Evolutionary conservation across 805 yeast genomes (phyloP).

Genomic region (Scheffersomyces spartinae): DNA sequence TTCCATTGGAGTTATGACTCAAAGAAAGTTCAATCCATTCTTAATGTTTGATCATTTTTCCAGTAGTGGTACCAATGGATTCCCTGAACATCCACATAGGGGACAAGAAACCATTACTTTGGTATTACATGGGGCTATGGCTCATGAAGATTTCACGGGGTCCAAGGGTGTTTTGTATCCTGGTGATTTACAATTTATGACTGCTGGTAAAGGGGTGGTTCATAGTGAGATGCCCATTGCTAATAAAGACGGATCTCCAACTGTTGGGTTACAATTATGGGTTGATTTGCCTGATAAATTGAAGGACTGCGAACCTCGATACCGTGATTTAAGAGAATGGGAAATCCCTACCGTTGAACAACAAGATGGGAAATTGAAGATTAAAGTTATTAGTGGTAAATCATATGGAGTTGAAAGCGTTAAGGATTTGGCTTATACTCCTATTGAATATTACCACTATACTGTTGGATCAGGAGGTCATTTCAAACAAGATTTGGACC

Average conservation of each 20-base stretch:
- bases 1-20: constrained; percentile 56
- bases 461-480: constrained; percentile 53
- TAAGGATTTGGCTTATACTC: constrained; percentile 71
- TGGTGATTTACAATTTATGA: constrained; percentile 90
- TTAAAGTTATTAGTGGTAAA: constrained; percentile 69
- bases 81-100: constrained; percentile 77
- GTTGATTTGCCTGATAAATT: constrained; percentile 63
- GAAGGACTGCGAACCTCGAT: constrained; percentile 59
- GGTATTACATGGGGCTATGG: constrained; percentile 51
- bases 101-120: constrained; percentile 75
- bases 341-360: constrained; percentile 58
- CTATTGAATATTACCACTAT: constrained; percentile 63
- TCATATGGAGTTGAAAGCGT: constrained; percentile 66
- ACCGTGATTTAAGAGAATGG: constrained; percentile 58
- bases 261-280: constrained; percentile 76
- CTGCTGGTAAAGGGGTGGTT: constrained; percentile 81
- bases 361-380: constrained; percentile 51
- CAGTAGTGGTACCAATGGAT: constrained; percentile 49
- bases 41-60: constrained; percentile 72
- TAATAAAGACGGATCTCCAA: constrained; percentile 33
- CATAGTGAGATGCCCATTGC: constrained; percentile 80
- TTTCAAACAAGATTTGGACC: constrained; percentile 48
- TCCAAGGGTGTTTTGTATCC: constrained; percentile 62
- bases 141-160: constrained; percentile 84
- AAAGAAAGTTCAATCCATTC: constrained; percentile 74